Base-by-base conservation (phyloP, 2,329 filamentous ascomycete genomes). In the Scytalidium lignicola region DNA sequence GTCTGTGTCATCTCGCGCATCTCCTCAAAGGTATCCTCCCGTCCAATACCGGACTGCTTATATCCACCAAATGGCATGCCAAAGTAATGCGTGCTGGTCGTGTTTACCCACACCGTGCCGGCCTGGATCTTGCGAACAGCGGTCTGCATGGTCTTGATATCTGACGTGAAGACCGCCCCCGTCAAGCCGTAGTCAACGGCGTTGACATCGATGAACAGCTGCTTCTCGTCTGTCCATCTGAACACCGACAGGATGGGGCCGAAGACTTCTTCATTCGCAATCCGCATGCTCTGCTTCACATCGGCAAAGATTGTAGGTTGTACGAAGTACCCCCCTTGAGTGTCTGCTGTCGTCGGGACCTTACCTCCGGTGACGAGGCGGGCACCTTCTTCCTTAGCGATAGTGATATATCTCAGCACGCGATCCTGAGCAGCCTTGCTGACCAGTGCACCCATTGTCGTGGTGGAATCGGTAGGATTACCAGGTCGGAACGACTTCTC, bases 381-480 rank as follows among this genome's bases (percentile, higher is more conserved):
- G 1, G 83, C 82, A 19, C 85, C 85, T 58, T 86, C 82, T 9
- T 73, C 72, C 63, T 85, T 85, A 18, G 83, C 86, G 4, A 73
- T 62, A 46, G 88, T 79, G 43, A 90, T 81, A 63, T 85, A 90
- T 0, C 74, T 74, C 26, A 89, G 70, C 3, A 90, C 75, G 28
- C 79, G 72, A 43, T 88, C 82, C 56, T 83, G 85, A 59, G 88
- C 85, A 15, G 72, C 67, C 61, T 82, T 82, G 7, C 82, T 84
- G 43, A 87, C 77, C 57, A 87, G 84, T 0, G 85, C 85, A 1
- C 85, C 85, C 56, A 88, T 85, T 68, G 82, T 85, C 0, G 83
- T 87, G 21, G 71, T 70, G 52, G 83, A 76, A 6, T 75, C 72
- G 63, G 86, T 88, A 0, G 83, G 84, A 59, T 88, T 78, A 45